phyloP scores from a whole-genome alignment of 169 alveolate species.

The Cryptosporidium meleagridis region DNA sequence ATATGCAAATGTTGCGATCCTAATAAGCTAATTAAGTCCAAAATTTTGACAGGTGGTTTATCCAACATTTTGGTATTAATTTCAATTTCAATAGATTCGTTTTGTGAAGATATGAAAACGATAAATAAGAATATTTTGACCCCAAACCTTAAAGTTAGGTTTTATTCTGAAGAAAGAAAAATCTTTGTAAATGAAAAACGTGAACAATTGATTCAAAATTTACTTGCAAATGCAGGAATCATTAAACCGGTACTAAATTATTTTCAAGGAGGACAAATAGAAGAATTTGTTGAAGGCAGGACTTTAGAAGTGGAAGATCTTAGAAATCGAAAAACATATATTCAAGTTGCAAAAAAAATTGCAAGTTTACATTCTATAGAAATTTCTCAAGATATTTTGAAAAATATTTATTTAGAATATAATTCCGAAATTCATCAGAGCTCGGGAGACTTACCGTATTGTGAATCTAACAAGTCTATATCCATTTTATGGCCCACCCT shows the following conservation, averaged over 20 bases:
- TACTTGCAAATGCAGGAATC: slow-evolving; percentile 47
- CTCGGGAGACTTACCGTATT: not conserved
- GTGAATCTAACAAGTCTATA: not conserved
- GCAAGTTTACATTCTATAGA: slow-evolving; percentile 51
- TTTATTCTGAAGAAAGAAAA: slow-evolving; percentile 36
- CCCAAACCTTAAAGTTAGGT: slow-evolving; percentile 18
- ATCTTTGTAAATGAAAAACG: slow-evolving; percentile 60
- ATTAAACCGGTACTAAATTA: slow-evolving; percentile 24
- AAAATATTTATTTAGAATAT: slow-evolving; percentile 5
- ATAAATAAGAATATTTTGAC: not conserved
- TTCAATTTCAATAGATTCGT: not conserved
- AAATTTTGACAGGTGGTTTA: slow-evolving; percentile 49
- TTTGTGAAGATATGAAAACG: slow-evolving; percentile 42
- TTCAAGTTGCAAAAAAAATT: slow-evolving; percentile 21
- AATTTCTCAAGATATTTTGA: slow-evolving; percentile 7
- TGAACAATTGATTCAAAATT: slow-evolving; percentile 26
- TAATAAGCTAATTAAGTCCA: not conserved
- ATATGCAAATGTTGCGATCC: slow-evolving; percentile 50
- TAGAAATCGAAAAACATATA: slow-evolving; percentile 22
- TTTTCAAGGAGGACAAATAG: slow-evolving; percentile 67
- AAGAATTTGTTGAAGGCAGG: slow-evolving; percentile 51
- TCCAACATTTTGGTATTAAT: slow-evolving; percentile 46
- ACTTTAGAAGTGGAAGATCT: slow-evolving; percentile 63
- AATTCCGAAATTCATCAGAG: not conserved
- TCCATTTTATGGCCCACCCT: slow-evolving; percentile 71